Conservation (phyloP, 805 yeast species). For the Candida manassasensis region DNA sequence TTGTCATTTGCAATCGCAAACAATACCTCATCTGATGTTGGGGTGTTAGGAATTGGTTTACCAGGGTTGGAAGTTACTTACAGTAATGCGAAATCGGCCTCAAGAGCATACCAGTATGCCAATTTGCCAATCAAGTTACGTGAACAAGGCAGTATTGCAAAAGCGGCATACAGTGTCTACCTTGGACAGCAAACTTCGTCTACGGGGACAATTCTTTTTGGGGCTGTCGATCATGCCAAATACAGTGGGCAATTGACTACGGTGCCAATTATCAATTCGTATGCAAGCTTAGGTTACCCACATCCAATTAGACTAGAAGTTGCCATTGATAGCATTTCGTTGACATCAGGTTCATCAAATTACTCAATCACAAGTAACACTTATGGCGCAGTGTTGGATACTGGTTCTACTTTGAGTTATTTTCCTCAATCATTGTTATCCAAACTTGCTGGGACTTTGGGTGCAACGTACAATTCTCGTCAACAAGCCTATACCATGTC, state of each 20-base stretch:
- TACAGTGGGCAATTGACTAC: conserved; percentile 30
- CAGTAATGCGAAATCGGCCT: conserved; percentile 3
- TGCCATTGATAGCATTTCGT: conserved; percentile 37
- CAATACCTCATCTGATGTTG: conserved; percentile 55
- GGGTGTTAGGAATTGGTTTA: conserved; percentile 74
- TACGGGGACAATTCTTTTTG: conserved; percentile 36
- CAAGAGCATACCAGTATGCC: conserved; percentile 26
- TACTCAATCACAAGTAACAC: conserved; percentile 14
- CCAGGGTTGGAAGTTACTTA: conserved; percentile 62
- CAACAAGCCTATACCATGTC: conserved; percentile 43
- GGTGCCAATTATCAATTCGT: conserved; percentile 21
- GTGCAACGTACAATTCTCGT: conserved; percentile 37
- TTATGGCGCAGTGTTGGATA: conserved; percentile 28
- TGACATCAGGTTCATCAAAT: conserved; percentile 11
- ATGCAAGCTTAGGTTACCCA: conserved; percentile 21
- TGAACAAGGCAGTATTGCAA: conserved; percentile 28
- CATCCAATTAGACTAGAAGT: conserved; percentile 46
- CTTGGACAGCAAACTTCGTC: conserved; percentile 22
- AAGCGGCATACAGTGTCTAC: conserved; percentile 33
- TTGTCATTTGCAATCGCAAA: conserved; percentile 75
- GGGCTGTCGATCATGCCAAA: conserved; percentile 41
- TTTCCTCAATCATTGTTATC: conserved; percentile 35
- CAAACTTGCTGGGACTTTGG: conserved; percentile 31
- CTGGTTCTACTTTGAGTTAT: conserved; percentile 37
- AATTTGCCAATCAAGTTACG: conserved; percentile 35